Evolutionary conservation across 2,329 filamentous ascomycete species (phyloP), one percentile per base, ranked within the genome.

Genomic region (Colletotrichum sansevieriae): DNA sequence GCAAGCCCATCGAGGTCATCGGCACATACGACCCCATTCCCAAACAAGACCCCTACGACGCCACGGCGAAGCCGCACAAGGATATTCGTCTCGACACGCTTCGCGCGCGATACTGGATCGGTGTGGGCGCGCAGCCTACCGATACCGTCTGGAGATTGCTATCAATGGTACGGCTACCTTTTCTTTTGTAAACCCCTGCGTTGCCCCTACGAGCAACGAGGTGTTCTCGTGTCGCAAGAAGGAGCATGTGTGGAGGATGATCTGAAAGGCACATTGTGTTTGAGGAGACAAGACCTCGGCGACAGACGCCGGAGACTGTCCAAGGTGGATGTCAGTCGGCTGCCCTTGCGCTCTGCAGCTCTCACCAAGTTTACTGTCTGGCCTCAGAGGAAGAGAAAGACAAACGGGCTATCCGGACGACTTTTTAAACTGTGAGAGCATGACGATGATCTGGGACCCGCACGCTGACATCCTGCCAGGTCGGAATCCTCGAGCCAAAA

Each of bases 101-200:
- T 72, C 86, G 96, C 69, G 92, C 95, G 65, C 91, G 92, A 80
- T 99, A 99, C 83, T 99, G 96, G 96, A 86, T 99, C 41, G 96
- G 96, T 78, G 95, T 98, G 3, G 96, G 96, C 1, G 96, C 96
- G 64, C 96, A 99, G 82, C 96, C 96, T 10, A 95, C 92, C 71
- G 93, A 98, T 73, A 90, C 93, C 3, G 93, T 92, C 41, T 97
- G 95, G 95, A 87, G 93, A 77, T 80, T 98, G 75, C 83, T 99
- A 74, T 88, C 88, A 64, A 91, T 97, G 93, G 93, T 95, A 65
- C 73, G 81, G 15, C 51, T 7, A 29, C n/a, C 55, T 29, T 29
- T 29, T 29, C 29, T 29, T 29, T 29, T 8, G 29, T 29, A 29
- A 8, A 1, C 29, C 29, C 29, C 7, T 7, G 8, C 29, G 29